Percentiles rank a stretch among this genome's conserved stretches.
Conservation (phyloP, 352 stramenopile genomes). For the Phytophthora capsici region DNA sequence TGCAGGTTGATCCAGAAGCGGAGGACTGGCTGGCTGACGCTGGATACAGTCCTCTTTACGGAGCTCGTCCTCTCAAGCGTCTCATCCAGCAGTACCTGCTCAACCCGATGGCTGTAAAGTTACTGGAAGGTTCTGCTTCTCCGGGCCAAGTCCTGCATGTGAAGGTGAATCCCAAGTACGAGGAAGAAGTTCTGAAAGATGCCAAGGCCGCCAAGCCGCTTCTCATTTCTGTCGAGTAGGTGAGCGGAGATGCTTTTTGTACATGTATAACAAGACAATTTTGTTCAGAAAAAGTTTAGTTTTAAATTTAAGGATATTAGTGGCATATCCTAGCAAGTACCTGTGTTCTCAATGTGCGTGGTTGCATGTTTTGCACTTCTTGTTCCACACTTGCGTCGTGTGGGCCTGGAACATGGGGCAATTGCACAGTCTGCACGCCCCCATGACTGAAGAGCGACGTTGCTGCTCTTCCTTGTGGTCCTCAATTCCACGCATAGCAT, state of each 20-base stretch:
- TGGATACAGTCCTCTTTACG: slow-evolving; percentile 97
- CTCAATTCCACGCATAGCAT: slow-evolving; percentile 59
- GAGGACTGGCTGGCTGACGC: slow-evolving; percentile 93
- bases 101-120: slow-evolving; percentile 93
- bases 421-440: slow-evolving; percentile 59
- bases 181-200: slow-evolving; percentile 55
- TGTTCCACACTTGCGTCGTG: slow-evolving; percentile 73
- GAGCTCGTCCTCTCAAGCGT: slow-evolving; percentile 96
- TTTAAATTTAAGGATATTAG: neutral
- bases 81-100: slow-evolving; percentile 96
- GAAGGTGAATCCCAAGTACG: slow-evolving; percentile 56
- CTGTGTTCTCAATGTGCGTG: slow-evolving; percentile 53
- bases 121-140: slow-evolving; percentile 84
- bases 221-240: slow-evolving; percentile 34
- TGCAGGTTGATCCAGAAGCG: slow-evolving; percentile 90
- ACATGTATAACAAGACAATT: too few species aligned
- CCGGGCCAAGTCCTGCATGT: slow-evolving; percentile 87
- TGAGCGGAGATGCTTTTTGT: neutral
- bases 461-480: slow-evolving; percentile 47
- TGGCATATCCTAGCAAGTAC: neutral
- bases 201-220: slow-evolving; percentile 49
- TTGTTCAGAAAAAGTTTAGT: too few species aligned
- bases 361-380: slow-evolving; percentile 76
- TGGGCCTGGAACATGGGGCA: slow-evolving; percentile 71
- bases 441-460: slow-evolving; percentile 57